Evolutionary conservation across 2,329 filamentous ascomycete genomes (phyloP).

Genomic region (Thermothelomyces thermophilus): DNA sequence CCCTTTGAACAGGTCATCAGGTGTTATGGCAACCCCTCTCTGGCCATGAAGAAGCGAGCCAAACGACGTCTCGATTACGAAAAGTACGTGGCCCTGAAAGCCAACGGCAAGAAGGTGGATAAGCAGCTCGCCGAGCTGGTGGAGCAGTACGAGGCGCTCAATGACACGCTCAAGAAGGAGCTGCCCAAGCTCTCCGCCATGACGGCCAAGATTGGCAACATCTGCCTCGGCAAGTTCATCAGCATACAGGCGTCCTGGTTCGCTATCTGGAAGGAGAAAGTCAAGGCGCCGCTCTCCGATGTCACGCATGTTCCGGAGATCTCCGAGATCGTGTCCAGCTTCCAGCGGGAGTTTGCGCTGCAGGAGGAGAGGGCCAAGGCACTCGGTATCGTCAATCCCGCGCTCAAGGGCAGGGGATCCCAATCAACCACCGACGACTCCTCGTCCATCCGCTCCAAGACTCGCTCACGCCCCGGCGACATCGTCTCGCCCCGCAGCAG

Average conservation of each 20-base stretch:
- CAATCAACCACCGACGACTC: slow-evolving; percentile 54
- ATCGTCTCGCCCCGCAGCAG: slow-evolving; percentile 45
- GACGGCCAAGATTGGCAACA: slow-evolving; percentile 77
- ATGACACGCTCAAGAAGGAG: slow-evolving; percentile 88
- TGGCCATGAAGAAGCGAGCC: slow-evolving; percentile 88
- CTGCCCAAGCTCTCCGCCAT: slow-evolving; percentile 75
- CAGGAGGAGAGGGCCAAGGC: slow-evolving; percentile 65
- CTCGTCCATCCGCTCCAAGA: slow-evolving; percentile 40
- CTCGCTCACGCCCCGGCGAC: slow-evolving; percentile 44
- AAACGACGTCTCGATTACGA: slow-evolving; percentile 90
- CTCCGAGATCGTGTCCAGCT: slow-evolving; percentile 67
- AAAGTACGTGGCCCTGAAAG: slow-evolving; percentile 68
- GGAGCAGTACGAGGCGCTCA: slow-evolving; percentile 84
- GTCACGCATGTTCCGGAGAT: slow-evolving; percentile 57
- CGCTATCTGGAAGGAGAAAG: slow-evolving; percentile 74
- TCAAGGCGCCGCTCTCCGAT: slow-evolving; percentile 66
- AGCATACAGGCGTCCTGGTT: slow-evolving; percentile 81
- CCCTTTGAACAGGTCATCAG: slow-evolving; percentile 41
- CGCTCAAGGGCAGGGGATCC: slow-evolving; percentile 48
- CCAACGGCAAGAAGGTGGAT: slow-evolving; percentile 77
- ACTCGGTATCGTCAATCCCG: slow-evolving; percentile 72
- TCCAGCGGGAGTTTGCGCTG: slow-evolving; percentile 71
- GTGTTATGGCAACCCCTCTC: slow-evolving; percentile 69
- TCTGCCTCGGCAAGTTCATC: slow-evolving; percentile 76
- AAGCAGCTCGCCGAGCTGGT: slow-evolving; percentile 77